Conservation (phyloP, 83 land plant genomes). For the Picea abies region DNA sequence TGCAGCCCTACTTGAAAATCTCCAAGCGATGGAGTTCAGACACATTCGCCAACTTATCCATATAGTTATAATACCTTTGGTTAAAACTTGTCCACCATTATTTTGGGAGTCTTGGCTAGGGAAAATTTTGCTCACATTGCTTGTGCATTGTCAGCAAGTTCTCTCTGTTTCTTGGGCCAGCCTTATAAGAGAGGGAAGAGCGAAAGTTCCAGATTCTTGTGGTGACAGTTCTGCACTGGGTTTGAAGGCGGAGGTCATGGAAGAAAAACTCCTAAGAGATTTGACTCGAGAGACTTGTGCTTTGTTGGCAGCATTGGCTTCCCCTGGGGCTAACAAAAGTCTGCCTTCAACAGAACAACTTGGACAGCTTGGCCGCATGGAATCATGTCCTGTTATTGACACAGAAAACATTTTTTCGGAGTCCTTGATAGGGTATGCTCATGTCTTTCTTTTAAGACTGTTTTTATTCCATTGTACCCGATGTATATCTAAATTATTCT, state of each 20-base stretch:
- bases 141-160: conserved; percentile 64
- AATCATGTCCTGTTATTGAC: conserved; percentile 35
- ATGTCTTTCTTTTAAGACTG: background rate
- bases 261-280: conserved; percentile 87
- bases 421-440: conserved; percentile 65
- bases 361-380: conserved; percentile 40
- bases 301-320: conserved; percentile 75
- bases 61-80: conserved; percentile 72
- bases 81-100: conserved; percentile 68
- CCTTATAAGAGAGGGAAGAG: conserved; percentile 76
- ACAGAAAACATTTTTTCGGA: conserved; percentile 49
- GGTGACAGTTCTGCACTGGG: conserved; percentile 47
- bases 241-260: conserved; percentile 88
- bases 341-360: conserved; percentile 64
- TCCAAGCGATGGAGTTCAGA: conserved; percentile 87
- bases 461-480: background rate
- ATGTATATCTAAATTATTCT: background rate
- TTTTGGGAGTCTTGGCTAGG: conserved; percentile 83
- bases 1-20: conserved; percentile 72
- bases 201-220: conserved; percentile 60
- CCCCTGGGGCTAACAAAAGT: conserved; percentile 58
- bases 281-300: conserved; percentile 83
- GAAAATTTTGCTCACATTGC: conserved; percentile 62
- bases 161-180: conserved; percentile 80
- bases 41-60: conserved; percentile 90